These are phyloP conservation scores for Pyrenophora teres DNA, from an alignment of 2,329 filamentous ascomycete species.

Conservation along the genomic window DNA sequence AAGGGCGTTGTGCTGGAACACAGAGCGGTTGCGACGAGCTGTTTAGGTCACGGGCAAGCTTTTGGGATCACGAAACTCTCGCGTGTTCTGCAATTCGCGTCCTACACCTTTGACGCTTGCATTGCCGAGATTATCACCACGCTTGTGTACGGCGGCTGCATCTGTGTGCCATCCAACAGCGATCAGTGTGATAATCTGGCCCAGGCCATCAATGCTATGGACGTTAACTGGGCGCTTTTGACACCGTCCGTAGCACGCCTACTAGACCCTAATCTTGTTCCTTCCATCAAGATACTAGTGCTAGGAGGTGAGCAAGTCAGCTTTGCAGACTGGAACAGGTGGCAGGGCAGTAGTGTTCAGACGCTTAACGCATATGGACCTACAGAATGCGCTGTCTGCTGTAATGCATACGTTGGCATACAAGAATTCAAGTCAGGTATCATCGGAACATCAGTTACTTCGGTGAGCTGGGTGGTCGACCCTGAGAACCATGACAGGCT, in stretches of 20 bases:
- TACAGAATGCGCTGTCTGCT: conserved; percentile 8
- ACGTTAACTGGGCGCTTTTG: background rate
- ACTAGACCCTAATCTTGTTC: conserved; percentile 32
- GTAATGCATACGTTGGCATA: background rate
- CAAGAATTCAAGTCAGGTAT: background rate
- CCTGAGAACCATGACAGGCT: too few relatives aligned
- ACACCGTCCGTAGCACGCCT: conserved; percentile 20
- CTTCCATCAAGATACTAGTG: conserved; percentile 53
- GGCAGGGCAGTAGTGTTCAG: conserved; percentile 1
- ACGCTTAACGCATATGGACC: conserved; percentile 23
- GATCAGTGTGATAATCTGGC: conserved; percentile 37
- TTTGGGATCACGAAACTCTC: too few relatives aligned
- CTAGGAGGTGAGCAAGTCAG: background rate
- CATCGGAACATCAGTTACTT: too few relatives aligned
- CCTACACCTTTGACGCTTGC: conserved; percentile 49
- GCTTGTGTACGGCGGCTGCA: background rate
- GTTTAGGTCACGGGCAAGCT: background rate
- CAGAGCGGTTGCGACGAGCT: conserved; percentile 51
- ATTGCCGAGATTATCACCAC: background rate
- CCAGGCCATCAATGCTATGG: conserved; percentile 49
- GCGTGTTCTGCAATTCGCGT: background rate
- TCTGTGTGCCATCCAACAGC: background rate
- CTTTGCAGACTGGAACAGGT: conserved; percentile 5
- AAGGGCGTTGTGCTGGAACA: conserved; percentile 44
- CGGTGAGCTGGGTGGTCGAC: too few relatives aligned